These are phyloP conservation scores for Aspergillus funiculosus DNA, from an alignment of 495 filamentous ascomycete genomes.

Conservation along the genomic window DNA sequence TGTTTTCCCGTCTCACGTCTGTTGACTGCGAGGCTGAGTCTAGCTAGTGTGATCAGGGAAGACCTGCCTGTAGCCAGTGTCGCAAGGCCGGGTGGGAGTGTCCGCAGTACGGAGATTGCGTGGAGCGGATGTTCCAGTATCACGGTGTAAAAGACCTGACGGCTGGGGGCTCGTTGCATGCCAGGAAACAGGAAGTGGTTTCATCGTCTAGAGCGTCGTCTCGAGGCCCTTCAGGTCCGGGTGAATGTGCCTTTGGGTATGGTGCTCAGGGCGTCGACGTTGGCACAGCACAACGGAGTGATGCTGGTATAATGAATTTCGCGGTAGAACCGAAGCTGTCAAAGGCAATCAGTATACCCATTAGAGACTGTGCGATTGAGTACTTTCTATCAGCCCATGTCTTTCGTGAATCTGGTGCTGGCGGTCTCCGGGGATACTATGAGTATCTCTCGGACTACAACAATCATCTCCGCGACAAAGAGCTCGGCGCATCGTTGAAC, in stretches of 20 bases:
- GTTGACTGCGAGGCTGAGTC: not conserved
- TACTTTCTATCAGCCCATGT: constrained; percentile 1
- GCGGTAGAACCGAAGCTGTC: not conserved
- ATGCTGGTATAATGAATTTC: no score
- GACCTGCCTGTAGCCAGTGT: constrained; percentile 4
- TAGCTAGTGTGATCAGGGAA: not conserved
- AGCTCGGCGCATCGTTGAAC: not conserved
- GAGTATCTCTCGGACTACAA: constrained; percentile 6
- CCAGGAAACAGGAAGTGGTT: no score
- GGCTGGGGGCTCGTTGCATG: no score
- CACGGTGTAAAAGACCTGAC: not conserved
- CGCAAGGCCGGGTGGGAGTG: constrained; percentile 4
- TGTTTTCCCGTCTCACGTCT: not conserved
- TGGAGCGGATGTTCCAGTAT: constrained; percentile 10
- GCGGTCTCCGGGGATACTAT: constrained; percentile 1
- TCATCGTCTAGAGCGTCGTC: no score
- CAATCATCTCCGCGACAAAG: not conserved
- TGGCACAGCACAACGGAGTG: no score
- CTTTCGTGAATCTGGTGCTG: not conserved
- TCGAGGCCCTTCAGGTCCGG: no score
- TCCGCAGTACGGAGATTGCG: constrained; percentile 4
- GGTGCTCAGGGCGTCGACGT: no score
- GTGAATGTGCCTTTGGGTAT: no score
- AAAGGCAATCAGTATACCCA: not conserved
- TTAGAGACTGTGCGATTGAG: constrained; percentile 1